phyloP scores from a whole-genome alignment of 2,329 filamentous ascomycete species.

The Colletotrichum euphorbiae region DNA sequence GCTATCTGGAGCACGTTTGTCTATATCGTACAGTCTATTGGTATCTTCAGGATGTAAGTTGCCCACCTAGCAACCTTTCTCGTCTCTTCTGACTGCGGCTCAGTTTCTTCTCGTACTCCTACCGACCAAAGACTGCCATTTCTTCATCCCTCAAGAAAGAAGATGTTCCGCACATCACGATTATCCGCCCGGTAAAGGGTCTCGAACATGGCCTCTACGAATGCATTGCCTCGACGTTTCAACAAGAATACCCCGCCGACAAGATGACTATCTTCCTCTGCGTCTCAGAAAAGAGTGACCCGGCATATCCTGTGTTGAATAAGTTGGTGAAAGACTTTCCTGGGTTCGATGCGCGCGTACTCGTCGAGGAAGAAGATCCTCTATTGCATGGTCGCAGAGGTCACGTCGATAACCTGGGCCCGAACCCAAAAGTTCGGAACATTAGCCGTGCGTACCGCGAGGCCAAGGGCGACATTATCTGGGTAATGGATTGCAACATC shows the following conservation, averaged over 20 bases:
- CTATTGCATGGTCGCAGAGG: slow-evolving; percentile 67
- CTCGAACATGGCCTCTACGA: slow-evolving; percentile 91
- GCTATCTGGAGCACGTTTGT: slow-evolving; percentile 66
- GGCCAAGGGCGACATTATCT: slow-evolving; percentile 87
- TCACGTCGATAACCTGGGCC: slow-evolving; percentile 74
- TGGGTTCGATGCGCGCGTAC: slow-evolving; percentile 74
- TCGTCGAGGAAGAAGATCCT: slow-evolving; percentile 86
- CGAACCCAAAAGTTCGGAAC: slow-evolving; percentile 98
- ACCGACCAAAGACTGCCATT: slow-evolving; percentile 59
- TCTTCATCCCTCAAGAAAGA: slow-evolving; percentile 62
- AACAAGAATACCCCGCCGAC: slow-evolving; percentile 80
- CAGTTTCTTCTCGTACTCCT: slow-evolving; percentile 66
- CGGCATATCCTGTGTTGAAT: slow-evolving; percentile 79
- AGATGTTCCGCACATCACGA: slow-evolving; percentile 82
- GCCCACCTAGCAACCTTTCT: not conserved
- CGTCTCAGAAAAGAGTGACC: slow-evolving; percentile 78
- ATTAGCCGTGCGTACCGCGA: slow-evolving; percentile 94
- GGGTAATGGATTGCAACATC: slow-evolving; percentile 96
- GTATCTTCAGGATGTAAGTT: slow-evolving; percentile 67
- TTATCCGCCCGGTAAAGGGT: slow-evolving; percentile 94
- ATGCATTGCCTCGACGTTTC: slow-evolving; percentile 88
- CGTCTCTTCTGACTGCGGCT: not conserved
- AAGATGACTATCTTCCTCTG: slow-evolving; percentile 87
- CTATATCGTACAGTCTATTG: slow-evolving; percentile 65
- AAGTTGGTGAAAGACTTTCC: slow-evolving; percentile 80